Evolutionary conservation across 768 basidiomycete species (phyloP), one percentile per base, ranked within the genome.

Genomic region (Suillus weaverae): DNA sequence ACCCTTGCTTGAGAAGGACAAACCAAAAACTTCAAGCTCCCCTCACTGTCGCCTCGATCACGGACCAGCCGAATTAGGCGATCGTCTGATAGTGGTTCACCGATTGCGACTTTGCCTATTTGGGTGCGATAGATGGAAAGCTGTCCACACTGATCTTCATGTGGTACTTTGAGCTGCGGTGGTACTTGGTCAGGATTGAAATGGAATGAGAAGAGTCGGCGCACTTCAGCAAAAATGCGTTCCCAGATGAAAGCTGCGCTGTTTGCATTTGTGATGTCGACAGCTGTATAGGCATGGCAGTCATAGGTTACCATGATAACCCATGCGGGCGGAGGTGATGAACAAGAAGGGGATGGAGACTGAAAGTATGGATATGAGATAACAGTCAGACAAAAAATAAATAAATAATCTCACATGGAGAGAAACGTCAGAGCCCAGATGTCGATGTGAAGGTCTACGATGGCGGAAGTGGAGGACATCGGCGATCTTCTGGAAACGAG

Each of bases 121-220:
- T 93, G 91, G 0, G 95, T 97, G 66, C 88, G 90, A 80, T 92
- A 95, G 62, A 99, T 90, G 32, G 89, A 86, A 73, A 89, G 89
- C 35, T 84, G 86, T 9, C 72, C 64, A 9, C 82, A 75, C 72
- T 91, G 89, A 63, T 97, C 93, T 65, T 96, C 95, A 70, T 94
- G 93, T 43, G 84, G 82, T 50, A 98, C 90, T 72, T 88, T 86
- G 66, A 95, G 80, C 92, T 94, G 67, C 8, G 66, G 46, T 33
- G 53, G 33, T 46, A 38, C 16, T 18, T 38, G 39, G 57, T 64
- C 51, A 72, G 43, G 61, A 50, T 14, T 26, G 60, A 56, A 61
- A 59, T 60, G 43, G 46, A 41, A 20, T 35, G 67, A 61, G 13
- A 62, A 44, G 6, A 44, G 55, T 50, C 13, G 46, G 76, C 81